Percentiles rank a stretch among this genome's conserved stretches.
Evolutionary conservation across 176 grass and related monocot species (phyloP).

Genomic region (Triticum turgidum): DNA sequence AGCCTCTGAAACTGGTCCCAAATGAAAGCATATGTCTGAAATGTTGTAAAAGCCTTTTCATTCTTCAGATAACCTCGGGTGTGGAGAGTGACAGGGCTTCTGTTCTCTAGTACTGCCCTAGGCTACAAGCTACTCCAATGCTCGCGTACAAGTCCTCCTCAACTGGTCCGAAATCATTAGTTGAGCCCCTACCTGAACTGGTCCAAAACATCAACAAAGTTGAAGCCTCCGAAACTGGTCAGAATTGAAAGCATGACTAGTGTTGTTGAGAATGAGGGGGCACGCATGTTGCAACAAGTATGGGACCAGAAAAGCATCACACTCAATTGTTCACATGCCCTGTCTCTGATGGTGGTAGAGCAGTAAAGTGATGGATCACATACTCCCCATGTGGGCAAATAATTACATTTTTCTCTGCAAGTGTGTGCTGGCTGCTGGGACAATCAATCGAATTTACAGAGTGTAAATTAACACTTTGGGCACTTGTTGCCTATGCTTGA

Average conservation of each 20-base stretch:
- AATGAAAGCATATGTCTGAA: not conserved
- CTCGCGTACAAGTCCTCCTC: no score
- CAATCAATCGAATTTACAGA: constrained; percentile 46
- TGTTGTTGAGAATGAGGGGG: constrained; percentile 3
- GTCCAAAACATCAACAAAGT: not conserved
- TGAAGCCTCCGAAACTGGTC: not conserved
- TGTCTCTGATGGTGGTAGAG: not conserved
- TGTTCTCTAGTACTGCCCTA: not conserved
- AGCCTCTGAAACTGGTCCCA: no score
- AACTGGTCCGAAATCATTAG: not conserved
- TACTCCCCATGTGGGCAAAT: constrained; percentile 11
- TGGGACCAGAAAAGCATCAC: not conserved
- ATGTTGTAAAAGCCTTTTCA: not conserved
- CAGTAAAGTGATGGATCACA: not conserved
- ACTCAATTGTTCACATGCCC: not conserved
- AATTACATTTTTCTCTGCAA: constrained; percentile 20
- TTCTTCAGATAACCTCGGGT: not conserved
- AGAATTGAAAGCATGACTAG: not conserved
- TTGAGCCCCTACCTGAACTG: not conserved
- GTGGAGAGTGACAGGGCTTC: not conserved
- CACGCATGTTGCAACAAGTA: not conserved
- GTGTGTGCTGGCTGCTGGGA: not conserved
- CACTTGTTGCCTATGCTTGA: constrained; percentile 8
- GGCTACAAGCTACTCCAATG: not conserved
- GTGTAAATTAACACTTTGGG: constrained; percentile 41